Base-by-base conservation (phyloP, 2,329 filamentous ascomycete genomes). In the Xylariaceae sp. region DNA sequence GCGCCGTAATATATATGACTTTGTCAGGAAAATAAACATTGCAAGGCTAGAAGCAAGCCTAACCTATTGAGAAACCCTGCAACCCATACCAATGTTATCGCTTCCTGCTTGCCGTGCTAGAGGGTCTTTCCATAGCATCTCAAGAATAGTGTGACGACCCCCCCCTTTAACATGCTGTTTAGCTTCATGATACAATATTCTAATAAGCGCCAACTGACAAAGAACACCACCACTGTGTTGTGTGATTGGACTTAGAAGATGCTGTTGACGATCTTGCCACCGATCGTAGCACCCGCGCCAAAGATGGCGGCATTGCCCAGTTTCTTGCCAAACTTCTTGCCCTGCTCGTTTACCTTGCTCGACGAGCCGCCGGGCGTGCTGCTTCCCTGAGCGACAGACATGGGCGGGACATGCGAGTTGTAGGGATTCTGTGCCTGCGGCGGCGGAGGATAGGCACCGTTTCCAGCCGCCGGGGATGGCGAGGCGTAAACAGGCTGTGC, bases 271-370 rank as follows among this genome's bases (percentile, higher is more conserved):
- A 96, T 85, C 69, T 96, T 94, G 63, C 88, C 84, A 69, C 92
- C 92, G 60, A 96, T 88, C 1, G 91, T 94, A 42, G 93, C 92
- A 73, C 93, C 92, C 41, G 93, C 93, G 72, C 93, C 93, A 66
- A 96, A 96, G 63, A 97, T 91, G 23, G 92, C 91, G 37, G 82
- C 81, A 64, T 86, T 86, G 6, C 93, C 93, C 67, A 93, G 72
- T 80, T 97, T 97, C 84, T 95, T 96, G 62, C 93, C 92, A 73
- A 97, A 89, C 77, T 97, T 97, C 85, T 96, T 96, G 50, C 91
- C 92, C 50, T 86, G 83, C 73, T 91, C 81, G 59, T 85, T 81
- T 13, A 86, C 77, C 77, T 94, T 94, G 69, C 78, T 79, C 10
- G 75, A 75, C 27, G 70, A 65, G 15, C 73, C 75, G 64, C 71